A percentile compares a stretch with the other conserved stretches of the same genome.
Conservation (phyloP, 2,329 filamentous ascomycete species). For the Scedosporium minutisporum region DNA sequence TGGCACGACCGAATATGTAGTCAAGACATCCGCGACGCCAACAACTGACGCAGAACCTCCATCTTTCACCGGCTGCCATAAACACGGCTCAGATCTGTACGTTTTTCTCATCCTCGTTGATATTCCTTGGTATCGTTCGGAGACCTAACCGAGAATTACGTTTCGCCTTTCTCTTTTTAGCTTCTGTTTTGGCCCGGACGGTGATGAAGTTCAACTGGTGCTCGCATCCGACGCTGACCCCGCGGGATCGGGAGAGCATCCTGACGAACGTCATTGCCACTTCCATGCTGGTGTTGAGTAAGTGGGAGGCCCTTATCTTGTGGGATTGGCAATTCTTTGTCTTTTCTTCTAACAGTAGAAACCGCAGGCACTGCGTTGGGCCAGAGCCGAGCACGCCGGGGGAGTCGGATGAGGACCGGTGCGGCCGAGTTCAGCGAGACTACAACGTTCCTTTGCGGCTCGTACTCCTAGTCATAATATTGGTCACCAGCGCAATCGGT, state of each 20-base stretch:
- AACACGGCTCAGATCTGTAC: no score
- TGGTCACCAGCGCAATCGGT: slow-evolving; percentile 58
- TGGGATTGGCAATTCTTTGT: slow-evolving; percentile 10
- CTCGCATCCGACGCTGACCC: neutral
- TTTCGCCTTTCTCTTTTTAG: no score
- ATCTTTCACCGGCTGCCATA: no score
- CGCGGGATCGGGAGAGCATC: neutral
- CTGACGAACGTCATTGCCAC: slow-evolving; percentile 43
- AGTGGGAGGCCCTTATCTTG: slow-evolving; percentile 17
- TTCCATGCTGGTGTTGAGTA: slow-evolving; percentile 69
- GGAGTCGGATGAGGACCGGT: slow-evolving; percentile 23
- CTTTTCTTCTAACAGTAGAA: slow-evolving; percentile 6
- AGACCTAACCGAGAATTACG: no score
- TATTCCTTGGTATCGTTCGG: no score
- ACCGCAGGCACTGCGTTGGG: slow-evolving; percentile 45
- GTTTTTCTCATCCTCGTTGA: no score
- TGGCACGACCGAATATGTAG: no score
- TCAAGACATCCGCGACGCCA: no score
- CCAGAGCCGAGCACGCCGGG: slow-evolving; percentile 28
- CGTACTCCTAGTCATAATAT: slow-evolving; percentile 62
- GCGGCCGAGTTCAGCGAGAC: slow-evolving; percentile 35
- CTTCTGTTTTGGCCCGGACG: no score
- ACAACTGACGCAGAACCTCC: no score
- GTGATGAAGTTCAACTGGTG: no score
- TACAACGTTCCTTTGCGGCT: slow-evolving; percentile 62